phyloP scores from a whole-genome alignment of 139 green algal species.

The Tetradesmus obliquus region DNA sequence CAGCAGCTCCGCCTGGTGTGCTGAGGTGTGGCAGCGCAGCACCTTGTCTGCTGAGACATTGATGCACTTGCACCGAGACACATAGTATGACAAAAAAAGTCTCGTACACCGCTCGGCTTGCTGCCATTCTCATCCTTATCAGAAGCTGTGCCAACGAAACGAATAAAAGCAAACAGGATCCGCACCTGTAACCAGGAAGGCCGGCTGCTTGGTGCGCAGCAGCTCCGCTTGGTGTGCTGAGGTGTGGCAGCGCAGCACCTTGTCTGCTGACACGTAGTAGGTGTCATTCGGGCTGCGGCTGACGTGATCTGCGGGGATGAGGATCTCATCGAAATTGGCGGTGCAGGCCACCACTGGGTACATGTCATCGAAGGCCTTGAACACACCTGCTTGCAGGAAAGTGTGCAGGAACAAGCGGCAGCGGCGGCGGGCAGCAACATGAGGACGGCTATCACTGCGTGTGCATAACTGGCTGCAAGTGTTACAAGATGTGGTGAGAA shows the following conservation, averaged over 20 bases:
- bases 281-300: conserved; percentile 96
- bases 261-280: conserved; percentile 91
- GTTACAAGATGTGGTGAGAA: too few relatives aligned
- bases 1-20: conserved; percentile 91
- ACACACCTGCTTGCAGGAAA: conserved; percentile 63
- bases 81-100: too few relatives aligned
- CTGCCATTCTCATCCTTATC: too few relatives aligned
- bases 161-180: not conserved
- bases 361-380: conserved; percentile 92
- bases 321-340: conserved; percentile 91
- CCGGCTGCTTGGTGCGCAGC: conserved; percentile 78
- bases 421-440: not conserved
- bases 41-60: conserved; percentile 83
- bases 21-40: conserved; percentile 75
- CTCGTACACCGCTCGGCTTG: too few relatives aligned
- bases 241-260: conserved; percentile 76
- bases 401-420: conserved; percentile 22
- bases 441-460: not conserved
- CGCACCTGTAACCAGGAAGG: conserved; percentile 92
- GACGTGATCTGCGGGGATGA: conserved; percentile 94
- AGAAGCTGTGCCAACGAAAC: not conserved
- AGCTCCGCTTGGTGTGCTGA: conserved; percentile 86
- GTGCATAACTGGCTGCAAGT: too few relatives aligned
- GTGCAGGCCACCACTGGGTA: conserved; percentile 87
- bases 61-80: conserved; percentile 51